Conservation (phyloP, 2,329 filamentous ascomycete genomes). For the Plenodomus biglobosus region DNA sequence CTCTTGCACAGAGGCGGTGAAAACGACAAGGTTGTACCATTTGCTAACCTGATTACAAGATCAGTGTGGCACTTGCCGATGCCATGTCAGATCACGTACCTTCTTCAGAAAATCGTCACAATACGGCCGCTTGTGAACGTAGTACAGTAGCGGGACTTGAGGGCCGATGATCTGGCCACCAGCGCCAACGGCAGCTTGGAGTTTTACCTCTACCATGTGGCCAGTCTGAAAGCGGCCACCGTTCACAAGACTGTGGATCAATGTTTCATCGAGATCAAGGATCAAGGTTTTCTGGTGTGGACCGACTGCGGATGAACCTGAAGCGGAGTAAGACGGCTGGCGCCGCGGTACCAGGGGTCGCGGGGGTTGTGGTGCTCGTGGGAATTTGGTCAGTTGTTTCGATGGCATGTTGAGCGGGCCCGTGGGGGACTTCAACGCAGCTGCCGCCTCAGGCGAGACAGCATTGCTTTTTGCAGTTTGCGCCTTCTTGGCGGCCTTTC, state of each 20-base stretch:
- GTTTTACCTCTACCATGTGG: slow-evolving; percentile 97
- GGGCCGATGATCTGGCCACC: slow-evolving; percentile 71
- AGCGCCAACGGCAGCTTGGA: slow-evolving; percentile 70
- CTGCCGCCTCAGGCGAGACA: slow-evolving; percentile 52
- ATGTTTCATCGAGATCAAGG: slow-evolving; percentile 91
- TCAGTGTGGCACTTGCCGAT: slow-evolving; percentile 17
- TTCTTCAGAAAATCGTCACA: slow-evolving; percentile 95
- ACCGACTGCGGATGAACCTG: slow-evolving; percentile 38
- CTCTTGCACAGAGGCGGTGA: slow-evolving; percentile 96
- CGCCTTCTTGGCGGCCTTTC: slow-evolving; percentile 69
- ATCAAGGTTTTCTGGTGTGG: slow-evolving; percentile 83
- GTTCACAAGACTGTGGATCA: slow-evolving; percentile 98
- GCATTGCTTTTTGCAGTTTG: slow-evolving; percentile 34
- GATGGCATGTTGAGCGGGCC: slow-evolving; percentile 65
- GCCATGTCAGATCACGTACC: slow-evolving; percentile 49
- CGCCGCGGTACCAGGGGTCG: slow-evolving; percentile 85
- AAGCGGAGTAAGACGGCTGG: slow-evolving; percentile 77
- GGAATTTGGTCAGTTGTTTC: slow-evolving; percentile 78
- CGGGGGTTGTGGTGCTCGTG: slow-evolving; percentile 84
- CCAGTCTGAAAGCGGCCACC: slow-evolving; percentile 93
- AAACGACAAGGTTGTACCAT: slow-evolving; percentile 97
- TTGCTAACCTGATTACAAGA: slow-evolving; percentile 68
- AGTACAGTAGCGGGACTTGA: slow-evolving; percentile 96
- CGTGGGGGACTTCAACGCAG: slow-evolving; percentile 88
- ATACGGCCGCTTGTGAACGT: slow-evolving; percentile 95